Base-by-base conservation (phyloP, 768 basidiomycete species). In the Thelephora aurantiotincta region DNA sequence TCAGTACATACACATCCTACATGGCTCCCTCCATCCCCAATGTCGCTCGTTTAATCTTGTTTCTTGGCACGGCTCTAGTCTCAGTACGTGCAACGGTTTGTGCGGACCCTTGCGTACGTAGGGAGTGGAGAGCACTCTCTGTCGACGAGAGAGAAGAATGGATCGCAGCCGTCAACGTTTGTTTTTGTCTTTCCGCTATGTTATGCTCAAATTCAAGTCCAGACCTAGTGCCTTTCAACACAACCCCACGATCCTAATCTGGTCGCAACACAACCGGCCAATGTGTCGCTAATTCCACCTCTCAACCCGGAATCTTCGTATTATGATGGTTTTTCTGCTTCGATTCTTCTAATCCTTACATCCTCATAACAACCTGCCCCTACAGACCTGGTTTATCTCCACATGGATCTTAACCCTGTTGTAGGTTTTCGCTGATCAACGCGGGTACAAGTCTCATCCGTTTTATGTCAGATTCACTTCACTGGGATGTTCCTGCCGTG, bases 401-500 rank as follows among this genome's bases (percentile, higher is more conserved):
- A 59, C 44, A 59, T 59, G 58, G 58, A 59, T 37, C 43, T 59
- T 37, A 59, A 55, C 36, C 52, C 50, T n/a, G n/a, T 20, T 38
- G 56, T 54, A 47, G 1, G 45, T 33, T 11, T 3, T 11, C 9
- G 13, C 37, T 30, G 26, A 30, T 30, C 9, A 4, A 30, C 9
- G 9, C 26, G 9, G 5, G 16, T 30, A 9, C 26, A 30, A 30
- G 9, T 30, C 26, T 4, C 4, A 30, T 0, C 22, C 26, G 9
- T 30, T 30, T 30, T 9, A 30, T n/a, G n/a, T 22, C 16, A 56
- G 58, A 54, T 59, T 26, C 58, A 59, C 36, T 50, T 46, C 30
- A 54, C 53, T 0, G 60, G 58, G 0, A 22, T 51, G 12, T 62
- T 62, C 49, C 49, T 59, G 19, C 60, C 60, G 2, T 62, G 55